Evolutionary conservation across 768 basidiomycete species (phyloP).

Genomic region (Russula virescens): DNA sequence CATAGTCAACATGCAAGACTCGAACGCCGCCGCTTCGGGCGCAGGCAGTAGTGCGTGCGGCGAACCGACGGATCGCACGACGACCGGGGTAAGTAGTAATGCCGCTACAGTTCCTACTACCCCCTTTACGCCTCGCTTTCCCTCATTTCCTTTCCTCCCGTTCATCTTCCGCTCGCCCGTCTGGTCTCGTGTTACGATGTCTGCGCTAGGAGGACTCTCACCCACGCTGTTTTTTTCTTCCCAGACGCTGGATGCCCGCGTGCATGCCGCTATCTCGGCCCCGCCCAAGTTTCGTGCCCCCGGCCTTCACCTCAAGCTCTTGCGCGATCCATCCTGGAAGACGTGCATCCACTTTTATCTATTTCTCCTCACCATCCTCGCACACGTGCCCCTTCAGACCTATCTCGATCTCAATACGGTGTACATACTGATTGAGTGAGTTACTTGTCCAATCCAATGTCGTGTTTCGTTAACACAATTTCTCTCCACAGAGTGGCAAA

Average conservation of each 20-base stretch:
- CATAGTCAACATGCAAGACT: conserved; percentile 64
- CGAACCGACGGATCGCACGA: conserved; percentile 46
- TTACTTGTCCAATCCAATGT: not conserved
- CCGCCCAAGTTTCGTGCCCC: conserved; percentile 62
- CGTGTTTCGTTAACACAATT: conserved; percentile 4
- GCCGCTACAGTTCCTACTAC: conserved; percentile 15
- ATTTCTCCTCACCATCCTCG: conserved; percentile 62
- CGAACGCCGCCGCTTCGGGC: not conserved
- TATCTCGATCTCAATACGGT: conserved; percentile 89
- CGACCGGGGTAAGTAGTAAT: conserved; percentile 36
- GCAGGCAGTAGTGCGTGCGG: conserved; percentile 25
- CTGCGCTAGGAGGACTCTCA: conserved; percentile 32
- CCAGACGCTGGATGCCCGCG: conserved; percentile 30
- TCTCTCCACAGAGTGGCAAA: conserved; percentile 54
- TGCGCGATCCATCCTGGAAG: conserved; percentile 52
- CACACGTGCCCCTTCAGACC: conserved; percentile 67
- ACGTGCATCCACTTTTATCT: conserved; percentile 61
- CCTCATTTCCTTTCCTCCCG: not conserved
- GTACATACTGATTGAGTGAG: conserved; percentile 79
- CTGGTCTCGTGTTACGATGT: conserved; percentile 54
- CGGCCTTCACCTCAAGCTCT: conserved; percentile 59
- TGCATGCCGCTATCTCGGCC: conserved; percentile 28
- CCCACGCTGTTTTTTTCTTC: conserved; percentile 44
- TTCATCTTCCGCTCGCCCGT: conserved; percentile 38
- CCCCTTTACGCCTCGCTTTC: not conserved